A percentile compares a stretch with the other conserved stretches of the same genome.
Evolutionary conservation across 225 moss, liverwort and hornwort species (phyloP).

Genomic region (Pseudoscleropodium purum): DNA sequence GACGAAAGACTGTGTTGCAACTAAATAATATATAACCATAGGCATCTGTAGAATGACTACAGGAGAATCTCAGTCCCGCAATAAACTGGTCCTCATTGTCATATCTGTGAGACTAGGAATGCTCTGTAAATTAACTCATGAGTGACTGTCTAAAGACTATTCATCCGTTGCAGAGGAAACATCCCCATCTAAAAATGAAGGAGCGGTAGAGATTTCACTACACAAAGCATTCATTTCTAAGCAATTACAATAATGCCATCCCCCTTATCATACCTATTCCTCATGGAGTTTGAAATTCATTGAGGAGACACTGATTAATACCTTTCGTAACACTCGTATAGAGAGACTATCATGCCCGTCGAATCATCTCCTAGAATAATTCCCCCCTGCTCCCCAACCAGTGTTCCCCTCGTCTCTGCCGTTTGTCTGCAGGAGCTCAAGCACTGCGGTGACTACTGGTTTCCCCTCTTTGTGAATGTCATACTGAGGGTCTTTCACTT

Average conservation of each 20-base stretch:
- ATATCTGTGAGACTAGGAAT: background rate
- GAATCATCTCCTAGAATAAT: constrained; percentile 19
- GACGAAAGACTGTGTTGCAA: background rate
- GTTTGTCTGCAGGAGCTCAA: constrained; percentile 78
- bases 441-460: constrained; percentile 72
- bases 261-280: background rate
- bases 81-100: background rate
- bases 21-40: background rate
- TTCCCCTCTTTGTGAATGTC: constrained; percentile 85
- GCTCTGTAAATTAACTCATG: background rate
- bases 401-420: constrained; percentile 16
- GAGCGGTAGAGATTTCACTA: background rate
- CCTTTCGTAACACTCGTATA: background rate
- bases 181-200: background rate
- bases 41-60: background rate
- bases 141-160: background rate
- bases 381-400: constrained; percentile 48
- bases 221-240: background rate
- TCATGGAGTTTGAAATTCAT: background rate
- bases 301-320: background rate
- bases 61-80: background rate
- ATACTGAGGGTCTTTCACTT: constrained; percentile 80
- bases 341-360: background rate
- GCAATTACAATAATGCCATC: background rate
- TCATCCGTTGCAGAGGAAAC: constrained; percentile 4